These are phyloP conservation scores for Hemileia vastatrix DNA, from an alignment of 1,284 basidiomycete genomes.

Conservation along the genomic window DNA sequence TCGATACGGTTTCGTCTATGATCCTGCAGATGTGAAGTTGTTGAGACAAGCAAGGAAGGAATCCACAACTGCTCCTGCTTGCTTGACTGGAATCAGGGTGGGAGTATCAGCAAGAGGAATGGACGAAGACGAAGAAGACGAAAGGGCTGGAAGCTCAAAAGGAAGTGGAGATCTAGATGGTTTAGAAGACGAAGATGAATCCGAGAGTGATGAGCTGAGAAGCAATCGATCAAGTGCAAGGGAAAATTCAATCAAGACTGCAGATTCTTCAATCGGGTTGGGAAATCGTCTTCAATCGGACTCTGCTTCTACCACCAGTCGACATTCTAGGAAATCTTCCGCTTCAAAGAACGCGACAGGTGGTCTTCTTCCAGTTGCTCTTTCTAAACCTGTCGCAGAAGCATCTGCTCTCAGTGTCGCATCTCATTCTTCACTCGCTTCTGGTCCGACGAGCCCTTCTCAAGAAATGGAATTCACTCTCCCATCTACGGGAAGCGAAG, in stretches of 20 bases:
- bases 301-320: neutral
- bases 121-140: conserved; percentile 62
- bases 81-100: conserved; percentile 70
- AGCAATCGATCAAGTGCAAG: neutral
- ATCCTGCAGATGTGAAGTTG: conserved; percentile 69
- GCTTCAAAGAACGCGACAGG: neutral
- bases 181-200: conserved; percentile 51
- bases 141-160: conserved; percentile 12
- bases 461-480: conserved; percentile 22
- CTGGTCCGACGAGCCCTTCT: conserved; percentile 28
- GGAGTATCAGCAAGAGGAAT: too few relatives aligned
- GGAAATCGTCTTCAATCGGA: neutral
- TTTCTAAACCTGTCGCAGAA: conserved; percentile 42
- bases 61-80: conserved; percentile 64
- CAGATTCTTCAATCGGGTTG: conserved; percentile 5
- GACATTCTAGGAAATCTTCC: neutral
- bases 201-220: neutral
- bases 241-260: neutral
- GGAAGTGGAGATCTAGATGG: conserved; percentile 2
- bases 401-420: conserved; percentile 31
- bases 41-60: conserved; percentile 64
- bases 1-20: conserved; percentile 89
- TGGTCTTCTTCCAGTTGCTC: conserved; percentile 30
- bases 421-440: conserved; percentile 25
- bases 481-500: neutral